These are phyloP conservation scores for Barnettozyma sp. DNA, from an alignment of 805 yeast genomes.

Conservation along the genomic window DNA sequence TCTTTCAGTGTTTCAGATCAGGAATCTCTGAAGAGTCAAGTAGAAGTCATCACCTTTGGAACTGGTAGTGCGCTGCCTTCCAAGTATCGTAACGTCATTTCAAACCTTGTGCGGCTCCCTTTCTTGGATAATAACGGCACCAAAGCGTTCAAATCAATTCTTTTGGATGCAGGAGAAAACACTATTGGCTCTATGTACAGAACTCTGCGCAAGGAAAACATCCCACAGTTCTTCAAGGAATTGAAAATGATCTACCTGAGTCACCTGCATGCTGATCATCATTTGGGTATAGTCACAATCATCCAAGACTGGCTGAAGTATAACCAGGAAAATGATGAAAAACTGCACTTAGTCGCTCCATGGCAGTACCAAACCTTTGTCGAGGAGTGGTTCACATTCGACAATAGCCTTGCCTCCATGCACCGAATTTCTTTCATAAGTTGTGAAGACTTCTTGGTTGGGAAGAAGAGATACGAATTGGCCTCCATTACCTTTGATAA, in stretches of 20 bases:
- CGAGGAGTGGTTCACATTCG: conserved; percentile 57
- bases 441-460: conserved; percentile 50
- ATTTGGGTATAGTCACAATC: conserved; percentile 71
- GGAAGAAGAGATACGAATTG: conserved; percentile 29
- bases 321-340: conserved; percentile 33
- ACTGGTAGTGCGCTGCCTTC: conserved; percentile 93
- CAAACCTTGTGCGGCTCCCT: conserved; percentile 72
- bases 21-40: conserved; percentile 38
- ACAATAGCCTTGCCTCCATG: conserved; percentile 31
- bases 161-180: conserved; percentile 95
- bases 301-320: conserved; percentile 57
- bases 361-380: conserved; percentile 65
- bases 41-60: conserved; percentile 73
- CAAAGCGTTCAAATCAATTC: conserved; percentile 35
- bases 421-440: conserved; percentile 45
- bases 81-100: conserved; percentile 74
- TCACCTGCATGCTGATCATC: conserved; percentile 97
- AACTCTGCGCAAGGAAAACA: conserved; percentile 43
- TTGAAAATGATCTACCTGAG: conserved; percentile 63
- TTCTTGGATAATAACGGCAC: conserved; percentile 19
- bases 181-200: conserved; percentile 70
- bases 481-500: conserved; percentile 25
- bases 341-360: conserved; percentile 62
- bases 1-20: conserved; percentile 12
- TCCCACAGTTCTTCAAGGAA: conserved; percentile 46